A percentile compares a stretch with the other conserved stretches of the same genome.
These are phyloP conservation scores for Aspergillus sp. DNA, from an alignment of 2,329 filamentous ascomycete species.

Conservation along the genomic window DNA sequence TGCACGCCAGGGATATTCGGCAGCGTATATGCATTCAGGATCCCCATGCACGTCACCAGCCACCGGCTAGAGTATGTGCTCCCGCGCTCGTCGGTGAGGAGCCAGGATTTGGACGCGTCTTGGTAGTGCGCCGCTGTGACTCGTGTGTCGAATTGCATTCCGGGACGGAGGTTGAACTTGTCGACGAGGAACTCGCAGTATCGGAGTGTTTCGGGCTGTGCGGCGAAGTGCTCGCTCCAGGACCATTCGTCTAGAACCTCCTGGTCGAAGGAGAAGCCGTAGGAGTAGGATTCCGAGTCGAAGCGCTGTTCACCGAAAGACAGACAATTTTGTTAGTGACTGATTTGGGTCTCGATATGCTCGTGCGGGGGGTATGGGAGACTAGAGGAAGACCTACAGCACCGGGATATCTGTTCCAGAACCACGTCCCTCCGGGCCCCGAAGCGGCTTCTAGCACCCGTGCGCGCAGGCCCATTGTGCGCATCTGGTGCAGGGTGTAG, in stretches of 20 bases:
- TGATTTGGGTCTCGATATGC: no score
- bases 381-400: conserved; percentile 29
- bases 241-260: conserved; percentile 52
- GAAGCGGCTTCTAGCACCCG: conserved; percentile 59
- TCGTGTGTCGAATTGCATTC: conserved; percentile 51
- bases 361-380: no score
- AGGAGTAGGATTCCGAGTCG: conserved; percentile 59
- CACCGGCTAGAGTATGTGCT: conserved; percentile 46
- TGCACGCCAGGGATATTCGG: conserved; percentile 45
- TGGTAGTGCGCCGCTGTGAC: conserved; percentile 35
- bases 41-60: conserved; percentile 54
- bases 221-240: conserved; percentile 43
- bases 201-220: conserved; percentile 42
- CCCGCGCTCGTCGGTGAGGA: conserved; percentile 49
- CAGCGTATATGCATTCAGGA: conserved; percentile 50
- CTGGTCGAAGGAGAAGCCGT: conserved; percentile 57
- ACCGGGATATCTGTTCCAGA: conserved; percentile 62
- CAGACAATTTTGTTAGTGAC: no score
- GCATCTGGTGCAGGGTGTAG: conserved; percentile 58
- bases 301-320: conserved; percentile 27
- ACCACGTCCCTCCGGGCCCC: conserved; percentile 59
- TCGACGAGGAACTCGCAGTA: conserved; percentile 56
- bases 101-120: conserved; percentile 44
- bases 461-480: conserved; percentile 54
- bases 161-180: conserved; percentile 49